A percentile compares a stretch with the other conserved stretches of the same genome.
Conservation (phyloP, 148 eudicot species). For the Rhododendron henanense region DNA sequence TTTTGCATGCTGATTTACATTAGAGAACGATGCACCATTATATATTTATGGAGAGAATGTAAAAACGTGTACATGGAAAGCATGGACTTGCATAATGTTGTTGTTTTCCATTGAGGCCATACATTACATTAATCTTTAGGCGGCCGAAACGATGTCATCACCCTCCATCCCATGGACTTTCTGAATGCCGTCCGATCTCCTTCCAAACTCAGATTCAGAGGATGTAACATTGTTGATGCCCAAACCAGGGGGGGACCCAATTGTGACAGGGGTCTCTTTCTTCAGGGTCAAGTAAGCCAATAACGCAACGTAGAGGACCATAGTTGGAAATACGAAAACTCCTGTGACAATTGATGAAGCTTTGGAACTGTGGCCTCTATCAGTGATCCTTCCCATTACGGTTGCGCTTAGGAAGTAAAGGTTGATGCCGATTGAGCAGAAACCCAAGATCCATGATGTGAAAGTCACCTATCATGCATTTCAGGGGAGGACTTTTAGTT, state of each 20-base stretch:
- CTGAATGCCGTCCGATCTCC: background rate
- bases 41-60: too few relatives aligned
- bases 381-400: background rate
- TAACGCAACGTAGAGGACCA: conserved; percentile 10
- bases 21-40: too few relatives aligned
- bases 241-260: background rate
- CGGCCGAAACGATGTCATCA: background rate
- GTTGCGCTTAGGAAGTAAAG: conserved; percentile 14
- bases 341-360: conserved; percentile 9
- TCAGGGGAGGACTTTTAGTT: background rate
- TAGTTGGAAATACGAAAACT: background rate
- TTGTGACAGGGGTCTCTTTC: background rate
- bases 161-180: background rate
- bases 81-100: background rate
- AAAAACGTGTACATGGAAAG: too few relatives aligned
- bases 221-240: background rate
- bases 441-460: conserved; percentile 14
- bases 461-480: conserved; percentile 3
- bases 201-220: conserved; percentile 3
- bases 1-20: too few relatives aligned
- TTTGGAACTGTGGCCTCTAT: background rate
- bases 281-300: conserved; percentile 8
- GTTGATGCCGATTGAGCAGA: conserved; percentile 18
- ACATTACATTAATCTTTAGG: background rate
- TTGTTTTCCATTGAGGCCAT: background rate